Evolutionary conservation across 805 yeast species (phyloP).

Genomic region (Lachancea cidri): DNA sequence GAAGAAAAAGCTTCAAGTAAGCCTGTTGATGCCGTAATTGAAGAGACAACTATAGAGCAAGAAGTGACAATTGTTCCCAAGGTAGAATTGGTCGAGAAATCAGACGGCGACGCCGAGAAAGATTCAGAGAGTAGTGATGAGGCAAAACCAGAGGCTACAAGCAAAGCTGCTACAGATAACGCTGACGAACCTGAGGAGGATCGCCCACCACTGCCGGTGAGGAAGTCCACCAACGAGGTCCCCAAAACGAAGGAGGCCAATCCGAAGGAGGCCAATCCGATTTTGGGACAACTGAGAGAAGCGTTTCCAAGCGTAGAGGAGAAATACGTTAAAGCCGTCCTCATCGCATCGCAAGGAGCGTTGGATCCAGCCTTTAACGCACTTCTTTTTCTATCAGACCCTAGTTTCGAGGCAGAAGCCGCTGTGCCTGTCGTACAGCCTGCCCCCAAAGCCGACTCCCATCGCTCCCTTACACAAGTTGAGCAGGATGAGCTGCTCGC

Average conservation of each 20-base stretch:
- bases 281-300: slow-evolving; percentile 55
- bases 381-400: slow-evolving; percentile 72
- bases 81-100: neutral
- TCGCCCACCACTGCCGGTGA: slow-evolving; percentile 25
- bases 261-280: slow-evolving; percentile 25
- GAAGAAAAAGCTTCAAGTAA: neutral
- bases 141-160: neutral
- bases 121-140: neutral
- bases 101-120: slow-evolving; percentile 2
- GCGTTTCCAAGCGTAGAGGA: slow-evolving; percentile 83
- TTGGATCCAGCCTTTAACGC: slow-evolving; percentile 89
- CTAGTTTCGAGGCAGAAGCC: slow-evolving; percentile 45
- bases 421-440: slow-evolving; percentile 39
- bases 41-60: neutral
- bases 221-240: slow-evolving; percentile 12
- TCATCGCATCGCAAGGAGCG: slow-evolving; percentile 79
- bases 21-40: neutral
- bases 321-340: slow-evolving; percentile 64
- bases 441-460: slow-evolving; percentile 25
- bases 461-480: slow-evolving; percentile 38
- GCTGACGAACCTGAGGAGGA: slow-evolving; percentile 12
- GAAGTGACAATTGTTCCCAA: no score
- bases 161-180: slow-evolving; percentile 11
- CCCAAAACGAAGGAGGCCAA: slow-evolving; percentile 9
- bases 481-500: slow-evolving; percentile 81